These are phyloP conservation scores for Pichia pseudocactophila DNA, from an alignment of 805 yeast species.

Conservation along the genomic window DNA sequence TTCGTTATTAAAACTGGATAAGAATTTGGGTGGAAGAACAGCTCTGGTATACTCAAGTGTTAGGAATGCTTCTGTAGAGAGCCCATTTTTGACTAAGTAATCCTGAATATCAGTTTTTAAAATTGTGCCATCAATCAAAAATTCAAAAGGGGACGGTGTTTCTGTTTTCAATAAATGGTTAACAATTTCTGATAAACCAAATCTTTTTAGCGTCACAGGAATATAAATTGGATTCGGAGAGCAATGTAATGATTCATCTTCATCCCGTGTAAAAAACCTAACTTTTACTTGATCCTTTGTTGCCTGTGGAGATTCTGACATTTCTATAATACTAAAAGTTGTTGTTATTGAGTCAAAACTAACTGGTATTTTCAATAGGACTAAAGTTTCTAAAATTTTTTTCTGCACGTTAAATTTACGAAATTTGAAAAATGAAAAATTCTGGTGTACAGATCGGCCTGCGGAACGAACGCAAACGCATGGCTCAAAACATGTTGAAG, in stretches of 20 bases:
- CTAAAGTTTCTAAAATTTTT: conserved; percentile 2
- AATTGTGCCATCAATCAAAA: conserved; percentile 76
- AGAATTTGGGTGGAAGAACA: conserved; percentile 85
- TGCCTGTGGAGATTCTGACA: conserved; percentile 10
- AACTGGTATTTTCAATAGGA: background rate
- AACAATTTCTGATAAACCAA: conserved; percentile 90
- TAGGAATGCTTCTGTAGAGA: conserved; percentile 73
- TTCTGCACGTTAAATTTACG: no score
- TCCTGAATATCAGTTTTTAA: conserved; percentile 73
- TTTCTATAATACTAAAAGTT: background rate
- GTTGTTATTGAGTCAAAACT: background rate
- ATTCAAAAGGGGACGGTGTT: conserved; percentile 82
- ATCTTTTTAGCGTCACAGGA: conserved; percentile 78
- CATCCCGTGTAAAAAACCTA: conserved; percentile 79
- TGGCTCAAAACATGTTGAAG: no score
- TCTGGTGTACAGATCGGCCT: background rate
- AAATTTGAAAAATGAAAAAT: background rate
- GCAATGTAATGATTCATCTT: conserved; percentile 61
- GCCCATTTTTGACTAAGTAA: conserved; percentile 65
- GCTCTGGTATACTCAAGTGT: conserved; percentile 87
- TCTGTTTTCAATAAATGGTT: conserved; percentile 69
- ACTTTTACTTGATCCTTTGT: conserved; percentile 53
- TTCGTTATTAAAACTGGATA: conserved; percentile 82
- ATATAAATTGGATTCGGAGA: conserved; percentile 78
- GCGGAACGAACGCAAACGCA: no score